Conservation (phyloP, 176 grass and related monocot genomes). For the Zoysia japonica region DNA sequence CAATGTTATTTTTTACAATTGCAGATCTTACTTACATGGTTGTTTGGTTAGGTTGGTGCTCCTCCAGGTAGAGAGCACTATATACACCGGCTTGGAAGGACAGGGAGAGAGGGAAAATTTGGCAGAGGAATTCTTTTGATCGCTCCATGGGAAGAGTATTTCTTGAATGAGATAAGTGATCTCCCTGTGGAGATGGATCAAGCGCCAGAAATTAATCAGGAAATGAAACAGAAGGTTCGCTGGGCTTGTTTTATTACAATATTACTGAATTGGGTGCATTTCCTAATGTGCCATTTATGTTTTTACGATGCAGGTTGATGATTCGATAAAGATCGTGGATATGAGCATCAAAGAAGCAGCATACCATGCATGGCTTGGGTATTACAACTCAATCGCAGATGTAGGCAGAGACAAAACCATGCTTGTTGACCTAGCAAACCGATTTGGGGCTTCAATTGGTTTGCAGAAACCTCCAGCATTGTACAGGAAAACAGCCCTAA, state of each 20-base stretch:
- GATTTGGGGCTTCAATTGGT: conserved; percentile 67
- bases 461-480: conserved; percentile 69
- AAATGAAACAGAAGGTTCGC: conserved; percentile 73
- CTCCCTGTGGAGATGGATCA: conserved; percentile 63
- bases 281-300: not conserved
- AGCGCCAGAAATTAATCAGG: conserved; percentile 54
- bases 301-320: conserved; percentile 63
- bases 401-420: conserved; percentile 72
- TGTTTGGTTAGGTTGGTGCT: conserved; percentile 69
- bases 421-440: conserved; percentile 76
- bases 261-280: not conserved
- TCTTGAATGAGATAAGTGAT: conserved; percentile 82
- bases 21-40: conserved; percentile 29
- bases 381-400: conserved; percentile 73
- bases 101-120: conserved; percentile 74
- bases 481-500: conserved; percentile 77
- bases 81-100: conserved; percentile 91
- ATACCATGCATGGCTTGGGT: conserved; percentile 88
- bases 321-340: conserved; percentile 77
- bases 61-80: conserved; percentile 91
- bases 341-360: conserved; percentile 89
- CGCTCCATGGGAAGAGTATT: conserved; percentile 93
- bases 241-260: conserved; percentile 6
- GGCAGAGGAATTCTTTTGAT: conserved; percentile 81
- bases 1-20: not conserved